Percentiles rank a stretch among this genome's conserved stretches.
Evolutionary conservation across 2,329 filamentous ascomycete species (phyloP).

Genomic region (Cucurbitaria berberidis): DNA sequence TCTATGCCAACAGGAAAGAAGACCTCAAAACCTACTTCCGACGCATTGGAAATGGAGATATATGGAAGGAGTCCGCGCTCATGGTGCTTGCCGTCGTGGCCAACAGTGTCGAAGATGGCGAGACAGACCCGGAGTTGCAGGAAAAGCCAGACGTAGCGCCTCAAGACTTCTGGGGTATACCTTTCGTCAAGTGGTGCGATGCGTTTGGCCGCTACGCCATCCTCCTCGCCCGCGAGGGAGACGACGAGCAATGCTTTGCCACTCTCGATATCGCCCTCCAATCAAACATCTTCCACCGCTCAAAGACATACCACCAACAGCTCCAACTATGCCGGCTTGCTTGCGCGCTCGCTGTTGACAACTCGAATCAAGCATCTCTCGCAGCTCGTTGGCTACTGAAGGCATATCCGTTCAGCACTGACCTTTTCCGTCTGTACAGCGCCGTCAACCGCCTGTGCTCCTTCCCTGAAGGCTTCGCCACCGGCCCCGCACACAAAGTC

Average conservation of each 20-base stretch:
- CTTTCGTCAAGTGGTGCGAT: constrained; percentile 85
- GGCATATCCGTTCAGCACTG: constrained; percentile 77
- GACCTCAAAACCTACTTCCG: constrained; percentile 48
- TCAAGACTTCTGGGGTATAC: constrained; percentile 73
- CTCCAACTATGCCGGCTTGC: constrained; percentile 82
- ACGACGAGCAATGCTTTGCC: constrained; percentile 76
- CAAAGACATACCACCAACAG: constrained; percentile 69
- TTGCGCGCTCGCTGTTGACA: constrained; percentile 81
- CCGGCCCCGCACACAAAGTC: constrained; percentile 85
- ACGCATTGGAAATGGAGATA: constrained; percentile 36
- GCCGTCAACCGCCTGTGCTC: constrained; percentile 78
- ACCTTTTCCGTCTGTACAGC: constrained; percentile 83
- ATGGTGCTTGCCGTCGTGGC: constrained; percentile 44
- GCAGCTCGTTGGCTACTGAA: constrained; percentile 85
- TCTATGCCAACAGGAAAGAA: constrained; percentile 60
- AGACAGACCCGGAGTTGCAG: constrained; percentile 34
- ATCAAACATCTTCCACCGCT: constrained; percentile 81
- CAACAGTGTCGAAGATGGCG: constrained; percentile 44
- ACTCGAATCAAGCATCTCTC: constrained; percentile 75
- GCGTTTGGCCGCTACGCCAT: constrained; percentile 89
- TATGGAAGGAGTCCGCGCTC: constrained; percentile 44
- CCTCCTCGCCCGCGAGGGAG: constrained; percentile 70
- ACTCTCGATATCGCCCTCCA: constrained; percentile 78
- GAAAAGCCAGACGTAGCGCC: constrained; percentile 49
- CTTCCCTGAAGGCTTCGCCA: constrained; percentile 75